Evolutionary conservation across 2,329 filamentous ascomycete species (phyloP).

Genomic region (Diaporthe citri): DNA sequence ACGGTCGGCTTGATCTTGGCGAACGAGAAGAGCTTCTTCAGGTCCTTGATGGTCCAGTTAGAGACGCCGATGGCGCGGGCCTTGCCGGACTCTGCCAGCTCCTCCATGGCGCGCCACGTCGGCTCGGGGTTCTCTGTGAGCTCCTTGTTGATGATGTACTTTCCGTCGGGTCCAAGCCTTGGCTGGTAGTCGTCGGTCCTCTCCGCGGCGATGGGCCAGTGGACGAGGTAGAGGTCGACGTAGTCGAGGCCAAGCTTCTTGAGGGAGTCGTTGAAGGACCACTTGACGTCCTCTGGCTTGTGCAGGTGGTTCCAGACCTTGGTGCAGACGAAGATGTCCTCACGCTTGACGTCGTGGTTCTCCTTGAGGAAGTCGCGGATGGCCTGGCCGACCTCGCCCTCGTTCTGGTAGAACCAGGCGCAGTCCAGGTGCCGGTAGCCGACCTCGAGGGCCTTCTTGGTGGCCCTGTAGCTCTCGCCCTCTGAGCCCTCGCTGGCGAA

Average conservation of each 20-base stretch:
- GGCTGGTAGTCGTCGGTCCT: slow-evolving; percentile 56
- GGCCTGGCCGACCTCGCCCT: slow-evolving; percentile 69
- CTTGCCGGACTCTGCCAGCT: slow-evolving; percentile 65
- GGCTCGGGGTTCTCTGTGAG: slow-evolving; percentile 75
- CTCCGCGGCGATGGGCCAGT: slow-evolving; percentile 62
- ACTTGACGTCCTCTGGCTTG: slow-evolving; percentile 67
- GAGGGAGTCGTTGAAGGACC: slow-evolving; percentile 63
- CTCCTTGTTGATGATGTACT: slow-evolving; percentile 65
- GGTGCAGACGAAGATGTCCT: slow-evolving; percentile 72
- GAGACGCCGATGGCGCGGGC: slow-evolving; percentile 69
- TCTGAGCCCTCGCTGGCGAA: slow-evolving; percentile 74
- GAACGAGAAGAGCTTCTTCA: slow-evolving; percentile 63
- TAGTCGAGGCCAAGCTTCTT: slow-evolving; percentile 65
- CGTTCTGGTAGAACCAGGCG: slow-evolving; percentile 79
- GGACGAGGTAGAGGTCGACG: slow-evolving; percentile 71
- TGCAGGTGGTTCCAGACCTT: slow-evolving; percentile 80
- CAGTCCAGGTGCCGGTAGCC: slow-evolving; percentile 78
- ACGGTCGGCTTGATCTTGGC: slow-evolving; percentile 62
- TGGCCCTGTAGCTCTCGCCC: slow-evolving; percentile 73
- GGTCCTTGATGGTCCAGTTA: slow-evolving; percentile 67
- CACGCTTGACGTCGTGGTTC: slow-evolving; percentile 59
- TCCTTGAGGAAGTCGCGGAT: slow-evolving; percentile 60
- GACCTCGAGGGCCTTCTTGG: slow-evolving; percentile 70
- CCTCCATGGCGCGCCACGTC: slow-evolving; percentile 74
- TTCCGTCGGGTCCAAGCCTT: slow-evolving; percentile 60